Conservation (phyloP, 2,329 filamentous ascomycete genomes). For the Ophiostoma triangulosporum region DNA sequence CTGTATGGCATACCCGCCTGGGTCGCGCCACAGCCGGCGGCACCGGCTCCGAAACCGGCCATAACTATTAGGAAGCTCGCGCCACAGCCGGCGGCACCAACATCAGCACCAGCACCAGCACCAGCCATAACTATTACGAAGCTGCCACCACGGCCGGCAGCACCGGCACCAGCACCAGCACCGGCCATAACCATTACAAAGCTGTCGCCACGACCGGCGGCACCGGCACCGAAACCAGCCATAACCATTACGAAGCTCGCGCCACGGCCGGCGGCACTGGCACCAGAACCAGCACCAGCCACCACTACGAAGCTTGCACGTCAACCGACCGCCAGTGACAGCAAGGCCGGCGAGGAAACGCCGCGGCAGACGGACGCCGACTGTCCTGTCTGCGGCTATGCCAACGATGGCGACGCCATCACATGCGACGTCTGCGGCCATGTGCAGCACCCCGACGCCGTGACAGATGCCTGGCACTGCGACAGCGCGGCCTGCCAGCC, state of each 20-base stretch:
- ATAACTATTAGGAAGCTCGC: background rate
- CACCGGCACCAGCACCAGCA: too few relatives aligned
- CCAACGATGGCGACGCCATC: conserved; percentile 38
- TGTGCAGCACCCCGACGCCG: conserved; percentile 43
- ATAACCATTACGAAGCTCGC: too few relatives aligned
- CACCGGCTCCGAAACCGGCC: background rate
- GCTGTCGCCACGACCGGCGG: too few relatives aligned
- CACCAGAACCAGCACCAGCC: background rate
- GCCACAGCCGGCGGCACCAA: background rate
- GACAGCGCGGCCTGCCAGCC: conserved; percentile 38
- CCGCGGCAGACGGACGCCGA: background rate
- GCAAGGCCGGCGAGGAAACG: too few relatives aligned
- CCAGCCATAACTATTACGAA: background rate
- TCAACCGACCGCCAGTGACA: background rate
- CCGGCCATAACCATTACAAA: too few relatives aligned
- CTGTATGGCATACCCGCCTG: background rate
- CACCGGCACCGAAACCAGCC: too few relatives aligned
- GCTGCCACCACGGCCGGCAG: background rate
- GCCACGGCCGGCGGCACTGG: too few relatives aligned
- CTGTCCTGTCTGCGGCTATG: conserved; percentile 56
- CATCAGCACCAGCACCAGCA: background rate
- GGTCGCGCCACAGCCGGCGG: background rate
- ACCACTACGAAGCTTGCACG: background rate
- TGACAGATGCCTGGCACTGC: conserved; percentile 52
- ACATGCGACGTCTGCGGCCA: conserved; percentile 59